Evolutionary conservation across 2,329 filamentous ascomycete species (phyloP), one percentile per base, ranked within the genome.

Genomic region (Metarhizium album): DNA sequence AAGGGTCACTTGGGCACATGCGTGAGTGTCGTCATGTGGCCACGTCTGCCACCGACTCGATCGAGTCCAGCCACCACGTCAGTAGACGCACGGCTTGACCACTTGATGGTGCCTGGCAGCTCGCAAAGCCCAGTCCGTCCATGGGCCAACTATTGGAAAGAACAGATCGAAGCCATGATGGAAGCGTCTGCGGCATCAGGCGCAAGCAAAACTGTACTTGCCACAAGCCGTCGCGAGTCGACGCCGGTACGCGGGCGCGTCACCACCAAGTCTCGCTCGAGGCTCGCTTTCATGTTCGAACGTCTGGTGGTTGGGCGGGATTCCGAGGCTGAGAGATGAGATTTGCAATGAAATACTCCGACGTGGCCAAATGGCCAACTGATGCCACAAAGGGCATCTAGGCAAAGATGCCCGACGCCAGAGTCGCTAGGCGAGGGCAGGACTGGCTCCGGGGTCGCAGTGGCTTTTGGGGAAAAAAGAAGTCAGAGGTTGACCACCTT

Each of bases 1-100:
- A 62, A 58, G 52, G n/a, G 6, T 37, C 54, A 48, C 47, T 46
- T 29, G 42, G 20, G n/a, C 52, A 46, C 35, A 46, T 20, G 40
- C 40, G 14, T n/a, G 13, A 14, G n/a, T 40, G 18, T 40, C 18
- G 37, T 18, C 37, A 22, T 20, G n/a, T 11, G 37, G 20, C 18
- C 37, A 22, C 11, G 18, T 8, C 14, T n/a, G 22, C 6, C 8
- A 14, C 33, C 33, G 33, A 35, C 33, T 13, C 33, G 33, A 35
- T 6, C 7, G 7, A 11, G 16, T 35, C 33, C 33, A 29, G 11
- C 4, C 9, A 35, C 20, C 0, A 2, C 7, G 5, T 20, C 37
- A 16, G n/a, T 5, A 37, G 13, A 37, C 16, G 35, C 35, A 37
- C 13, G 16, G 14, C 13, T 40, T 2, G 14, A 40, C 16, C 37